Evolutionary conservation across 495 filamentous ascomycete genomes (phyloP).

Genomic region (Neurospora sp.): DNA sequence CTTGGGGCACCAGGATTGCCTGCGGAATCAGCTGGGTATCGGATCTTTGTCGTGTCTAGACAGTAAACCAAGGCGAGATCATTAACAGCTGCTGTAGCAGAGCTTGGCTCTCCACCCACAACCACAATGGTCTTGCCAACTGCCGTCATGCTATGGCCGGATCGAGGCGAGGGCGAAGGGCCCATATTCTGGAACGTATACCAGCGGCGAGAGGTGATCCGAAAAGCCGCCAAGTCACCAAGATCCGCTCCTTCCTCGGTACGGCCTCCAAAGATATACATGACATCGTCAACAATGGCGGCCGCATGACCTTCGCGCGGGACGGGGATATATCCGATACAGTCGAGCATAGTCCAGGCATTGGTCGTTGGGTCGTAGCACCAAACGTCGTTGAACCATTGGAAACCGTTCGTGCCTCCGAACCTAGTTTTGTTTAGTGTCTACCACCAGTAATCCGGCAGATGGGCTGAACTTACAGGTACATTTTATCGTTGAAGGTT

Average conservation of each 20-base stretch:
- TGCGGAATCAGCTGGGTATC: conserved; percentile 77
- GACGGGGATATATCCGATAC: conserved; percentile 92
- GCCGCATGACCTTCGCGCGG: conserved; percentile 92
- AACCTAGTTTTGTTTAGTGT: conserved; percentile 46
- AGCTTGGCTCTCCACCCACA: conserved; percentile 88
- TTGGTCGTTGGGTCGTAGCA: conserved; percentile 78
- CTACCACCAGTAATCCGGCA: background rate
- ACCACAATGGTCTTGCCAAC: conserved; percentile 88
- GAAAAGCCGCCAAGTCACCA: conserved; percentile 90
- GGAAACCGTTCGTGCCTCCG: conserved; percentile 85
- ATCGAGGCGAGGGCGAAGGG: conserved; percentile 82
- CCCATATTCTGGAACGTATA: conserved; percentile 99
- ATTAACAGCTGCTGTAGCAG: conserved; percentile 62
- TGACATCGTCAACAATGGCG: conserved; percentile 87
- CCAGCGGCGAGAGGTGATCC: conserved; percentile 85
- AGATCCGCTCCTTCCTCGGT: conserved; percentile 86
- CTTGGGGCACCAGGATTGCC: conserved; percentile 33
- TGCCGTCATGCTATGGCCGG: conserved; percentile 95
- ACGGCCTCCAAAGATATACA: conserved; percentile 99
- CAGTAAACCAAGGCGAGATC: conserved; percentile 88
- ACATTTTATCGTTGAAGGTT: conserved; percentile 88
- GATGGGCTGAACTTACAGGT: conserved; percentile 53
- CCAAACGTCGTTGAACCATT: conserved; percentile 99
- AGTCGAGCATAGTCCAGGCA: conserved; percentile 78
- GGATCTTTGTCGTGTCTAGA: conserved; percentile 88